Percentiles rank a stretch among this genome's conserved stretches.
Evolutionary conservation across 176 grass and related monocot genomes (phyloP).

Genomic region (Tillandsia leiboldiana): DNA sequence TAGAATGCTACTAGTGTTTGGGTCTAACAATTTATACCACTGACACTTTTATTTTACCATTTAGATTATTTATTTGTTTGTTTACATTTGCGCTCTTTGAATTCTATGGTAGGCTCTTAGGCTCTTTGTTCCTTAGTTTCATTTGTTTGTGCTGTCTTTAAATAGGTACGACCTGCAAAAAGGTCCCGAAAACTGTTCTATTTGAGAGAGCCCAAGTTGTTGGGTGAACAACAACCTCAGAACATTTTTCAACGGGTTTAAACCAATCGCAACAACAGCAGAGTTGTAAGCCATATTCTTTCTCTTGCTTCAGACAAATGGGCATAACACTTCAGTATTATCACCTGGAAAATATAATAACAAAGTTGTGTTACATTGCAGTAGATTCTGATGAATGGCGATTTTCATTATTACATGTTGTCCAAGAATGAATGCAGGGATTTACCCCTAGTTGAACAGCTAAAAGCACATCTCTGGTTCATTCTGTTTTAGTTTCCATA

Average conservation of each 20-base stretch:
- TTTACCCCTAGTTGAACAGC: too few relatives aligned
- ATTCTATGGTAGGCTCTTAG: neutral
- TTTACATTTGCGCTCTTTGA: neutral
- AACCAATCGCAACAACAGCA: conserved; percentile 51
- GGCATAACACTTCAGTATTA: neutral
- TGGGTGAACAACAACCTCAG: conserved; percentile 54
- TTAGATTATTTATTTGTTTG: neutral
- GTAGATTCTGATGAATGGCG: too few relatives aligned
- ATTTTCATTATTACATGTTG: too few relatives aligned
- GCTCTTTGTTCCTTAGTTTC: neutral
- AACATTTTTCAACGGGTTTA: conserved; percentile 79
- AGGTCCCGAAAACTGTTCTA: conserved; percentile 60
- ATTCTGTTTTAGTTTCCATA: too few relatives aligned
- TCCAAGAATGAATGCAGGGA: too few relatives aligned
- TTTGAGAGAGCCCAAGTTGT: conserved; percentile 71
- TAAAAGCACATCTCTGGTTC: too few relatives aligned
- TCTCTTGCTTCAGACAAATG: neutral
- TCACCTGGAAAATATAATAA: neutral
- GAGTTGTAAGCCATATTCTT: conserved; percentile 48
- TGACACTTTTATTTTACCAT: neutral
- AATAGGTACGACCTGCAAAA: conserved; percentile 48
- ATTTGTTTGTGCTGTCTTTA: conserved; percentile 8
- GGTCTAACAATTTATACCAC: neutral
- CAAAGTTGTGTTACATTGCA: neutral
- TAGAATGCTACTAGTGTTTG: too few relatives aligned